A percentile compares a stretch with the other conserved stretches of the same genome.
phyloP scores from a whole-genome alignment of 164 flowering plant species.

The Tetrastigma voinierianum region DNA sequence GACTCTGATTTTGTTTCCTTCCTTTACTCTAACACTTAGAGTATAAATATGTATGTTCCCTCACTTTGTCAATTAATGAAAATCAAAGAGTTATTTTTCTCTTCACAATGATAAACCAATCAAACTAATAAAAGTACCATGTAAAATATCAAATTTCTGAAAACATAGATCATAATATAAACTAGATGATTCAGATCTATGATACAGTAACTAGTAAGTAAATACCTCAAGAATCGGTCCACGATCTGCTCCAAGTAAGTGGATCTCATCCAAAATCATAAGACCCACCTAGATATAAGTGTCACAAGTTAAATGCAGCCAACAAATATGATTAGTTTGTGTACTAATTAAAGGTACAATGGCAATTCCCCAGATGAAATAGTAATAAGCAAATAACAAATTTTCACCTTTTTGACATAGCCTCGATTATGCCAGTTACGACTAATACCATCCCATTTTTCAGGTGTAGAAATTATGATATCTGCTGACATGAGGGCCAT shows the following conservation, averaged over 20 bases:
- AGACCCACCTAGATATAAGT: conserved; percentile 75
- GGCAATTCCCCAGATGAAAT: background rate
- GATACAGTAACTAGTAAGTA: background rate
- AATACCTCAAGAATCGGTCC: conserved; percentile 99
- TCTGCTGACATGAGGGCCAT: conserved; percentile 85
- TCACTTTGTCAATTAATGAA: no score
- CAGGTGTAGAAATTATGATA: conserved; percentile 96
- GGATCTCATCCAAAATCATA: conserved; percentile 96
- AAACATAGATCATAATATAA: background rate
- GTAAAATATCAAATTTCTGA: background rate
- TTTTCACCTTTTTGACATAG: conserved; percentile 85
- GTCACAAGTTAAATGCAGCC: conserved; percentile 1
- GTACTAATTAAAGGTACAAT: background rate
- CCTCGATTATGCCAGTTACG: conserved; percentile 95
- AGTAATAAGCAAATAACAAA: conserved; percentile 11
- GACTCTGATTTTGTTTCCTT: no score
- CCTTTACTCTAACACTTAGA: no score
- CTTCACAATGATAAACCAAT: background rate
- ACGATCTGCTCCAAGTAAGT: conserved; percentile 97
- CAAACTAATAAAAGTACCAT: background rate
- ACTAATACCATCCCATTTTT: conserved; percentile 99
- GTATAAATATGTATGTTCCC: no score
- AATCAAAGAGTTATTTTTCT: no score
- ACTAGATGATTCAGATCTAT: background rate
- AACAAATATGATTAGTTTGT: background rate